These are phyloP conservation scores for Diaporthe citri DNA, from an alignment of 2,329 filamentous ascomycete genomes.

Conservation along the genomic window DNA sequence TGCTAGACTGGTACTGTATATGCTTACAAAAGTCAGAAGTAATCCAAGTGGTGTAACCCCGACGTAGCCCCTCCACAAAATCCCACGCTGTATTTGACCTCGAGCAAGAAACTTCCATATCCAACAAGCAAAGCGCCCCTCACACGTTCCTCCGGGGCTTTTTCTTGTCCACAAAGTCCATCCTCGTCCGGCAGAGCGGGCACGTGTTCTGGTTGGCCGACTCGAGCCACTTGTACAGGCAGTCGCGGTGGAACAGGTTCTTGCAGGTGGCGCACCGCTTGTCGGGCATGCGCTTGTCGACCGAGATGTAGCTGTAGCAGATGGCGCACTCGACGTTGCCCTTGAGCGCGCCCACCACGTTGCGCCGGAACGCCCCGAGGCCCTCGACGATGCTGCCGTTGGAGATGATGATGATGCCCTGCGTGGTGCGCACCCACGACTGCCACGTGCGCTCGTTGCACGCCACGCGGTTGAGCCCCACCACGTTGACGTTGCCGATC, in stretches of 20 bases:
- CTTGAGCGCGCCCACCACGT: slow-evolving; percentile 88
- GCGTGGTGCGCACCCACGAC: slow-evolving; percentile 87
- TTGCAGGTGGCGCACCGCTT: slow-evolving; percentile 94
- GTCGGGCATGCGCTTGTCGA: slow-evolving; percentile 89
- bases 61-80: not conserved
- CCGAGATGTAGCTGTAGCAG: slow-evolving; percentile 93
- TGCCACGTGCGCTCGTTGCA: slow-evolving; percentile 94
- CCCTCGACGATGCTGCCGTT: slow-evolving; percentile 92
- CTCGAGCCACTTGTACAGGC: slow-evolving; percentile 97
- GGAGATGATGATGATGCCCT: slow-evolving; percentile 94
- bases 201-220: slow-evolving; percentile 92
- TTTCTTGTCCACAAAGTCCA: slow-evolving; percentile 64
- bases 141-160: slow-evolving; percentile 30
- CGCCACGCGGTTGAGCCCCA: slow-evolving; percentile 84
- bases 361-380: slow-evolving; percentile 84
- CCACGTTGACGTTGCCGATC: slow-evolving; percentile 81
- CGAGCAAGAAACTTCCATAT: not conserved
- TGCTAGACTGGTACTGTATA: not conserved
- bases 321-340: slow-evolving; percentile 97
- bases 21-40: not conserved
- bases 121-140: not conserved
- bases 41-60: not conserved
- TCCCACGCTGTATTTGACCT: not conserved
- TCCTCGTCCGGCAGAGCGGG: slow-evolving; percentile 91
- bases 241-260: slow-evolving; percentile 90